Conservation (phyloP, 2,329 filamentous ascomycete genomes). For the Harringtonia lauricola region DNA sequence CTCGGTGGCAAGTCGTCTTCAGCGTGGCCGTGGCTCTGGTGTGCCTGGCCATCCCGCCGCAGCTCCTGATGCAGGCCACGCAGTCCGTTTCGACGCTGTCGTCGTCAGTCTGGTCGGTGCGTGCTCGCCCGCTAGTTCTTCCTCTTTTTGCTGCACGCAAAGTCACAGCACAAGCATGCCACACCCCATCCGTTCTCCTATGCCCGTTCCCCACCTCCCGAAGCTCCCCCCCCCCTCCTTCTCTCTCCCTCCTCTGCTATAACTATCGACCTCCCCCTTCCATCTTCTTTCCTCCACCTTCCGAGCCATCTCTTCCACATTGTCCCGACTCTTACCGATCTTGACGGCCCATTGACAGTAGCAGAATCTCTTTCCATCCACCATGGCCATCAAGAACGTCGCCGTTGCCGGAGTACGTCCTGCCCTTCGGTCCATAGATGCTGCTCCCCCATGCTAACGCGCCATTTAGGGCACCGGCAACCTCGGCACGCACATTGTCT, state of each 20-base stretch:
- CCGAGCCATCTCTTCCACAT: not conserved
- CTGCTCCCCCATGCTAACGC: not conserved
- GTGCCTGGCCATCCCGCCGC: conserved; percentile 1
- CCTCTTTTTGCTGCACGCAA: not conserved
- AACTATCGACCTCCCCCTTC: not conserved
- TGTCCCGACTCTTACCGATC: not conserved
- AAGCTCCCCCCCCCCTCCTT: not conserved
- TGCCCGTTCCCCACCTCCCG: not conserved
- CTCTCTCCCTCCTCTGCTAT: not conserved
- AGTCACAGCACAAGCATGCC: not conserved
- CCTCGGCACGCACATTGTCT: conserved; percentile 19
- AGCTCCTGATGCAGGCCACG: not conserved
- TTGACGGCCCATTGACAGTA: not conserved
- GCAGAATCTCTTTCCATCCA: conserved; percentile 2
- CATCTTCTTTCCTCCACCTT: not conserved
- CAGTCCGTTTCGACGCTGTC: not conserved
- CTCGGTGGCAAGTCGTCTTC: not conserved
- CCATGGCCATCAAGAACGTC: conserved; percentile 22
- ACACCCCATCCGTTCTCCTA: not conserved
- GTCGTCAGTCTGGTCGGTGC: not conserved
- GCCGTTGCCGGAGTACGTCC: conserved; percentile 23
- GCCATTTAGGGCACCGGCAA: conserved; percentile 21
- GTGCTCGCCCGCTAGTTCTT: not conserved
- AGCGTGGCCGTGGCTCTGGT: not conserved
- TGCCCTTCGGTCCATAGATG: not conserved